These are phyloP conservation scores for Cryptococcus hybrid DNA, from an alignment of 1,284 basidiomycete genomes.

Conservation along the genomic window DNA sequence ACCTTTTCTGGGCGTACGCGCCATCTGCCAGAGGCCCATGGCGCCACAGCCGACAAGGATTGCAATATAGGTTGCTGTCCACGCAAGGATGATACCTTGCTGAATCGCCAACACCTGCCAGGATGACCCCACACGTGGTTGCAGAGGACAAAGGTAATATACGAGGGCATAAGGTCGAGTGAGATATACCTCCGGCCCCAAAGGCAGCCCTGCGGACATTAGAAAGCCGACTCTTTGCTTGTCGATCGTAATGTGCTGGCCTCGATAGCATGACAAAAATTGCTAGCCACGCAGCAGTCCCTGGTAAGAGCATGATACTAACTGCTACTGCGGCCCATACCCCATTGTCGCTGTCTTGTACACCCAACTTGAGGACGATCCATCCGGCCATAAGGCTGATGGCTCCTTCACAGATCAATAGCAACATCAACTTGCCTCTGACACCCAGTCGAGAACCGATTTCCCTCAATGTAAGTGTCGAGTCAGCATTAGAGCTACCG, in stretches of 20 bases:
- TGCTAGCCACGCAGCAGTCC: constrained; percentile 10
- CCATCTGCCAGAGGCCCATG: constrained; percentile 8
- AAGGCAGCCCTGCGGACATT: constrained; percentile 1
- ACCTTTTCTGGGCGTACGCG: constrained; percentile 5
- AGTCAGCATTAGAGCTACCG: constrained; percentile 4
- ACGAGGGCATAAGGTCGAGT: constrained; percentile 23
- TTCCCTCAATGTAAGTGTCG: background rate
- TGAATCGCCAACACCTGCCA: constrained; percentile 4
- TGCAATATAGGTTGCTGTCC: constrained; percentile 4
- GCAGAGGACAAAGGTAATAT: constrained; percentile 22
- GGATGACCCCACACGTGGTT: constrained; percentile 4
- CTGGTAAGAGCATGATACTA: constrained; percentile 8
- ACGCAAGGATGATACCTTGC: constrained; percentile 9
- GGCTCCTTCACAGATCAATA: constrained; percentile 7
- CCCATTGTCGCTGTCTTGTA: background rate
- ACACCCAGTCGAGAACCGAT: constrained; percentile 13
- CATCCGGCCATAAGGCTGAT: constrained; percentile 14
- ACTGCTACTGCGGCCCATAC: constrained; percentile 9
- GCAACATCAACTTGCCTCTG: constrained; percentile 16
- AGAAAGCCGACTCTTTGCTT: background rate
- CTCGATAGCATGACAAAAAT: constrained; percentile 5
- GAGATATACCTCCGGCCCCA: constrained; percentile 25
- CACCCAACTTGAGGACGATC: constrained; percentile 1
- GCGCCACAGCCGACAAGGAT: constrained; percentile 5
- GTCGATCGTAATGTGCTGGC: constrained; percentile 3